A percentile compares a stretch with the other conserved stretches of the same genome.
These are phyloP conservation scores for Crithidia thermophila DNA, from an alignment of 208 protist species.

Conservation along the genomic window DNA sequence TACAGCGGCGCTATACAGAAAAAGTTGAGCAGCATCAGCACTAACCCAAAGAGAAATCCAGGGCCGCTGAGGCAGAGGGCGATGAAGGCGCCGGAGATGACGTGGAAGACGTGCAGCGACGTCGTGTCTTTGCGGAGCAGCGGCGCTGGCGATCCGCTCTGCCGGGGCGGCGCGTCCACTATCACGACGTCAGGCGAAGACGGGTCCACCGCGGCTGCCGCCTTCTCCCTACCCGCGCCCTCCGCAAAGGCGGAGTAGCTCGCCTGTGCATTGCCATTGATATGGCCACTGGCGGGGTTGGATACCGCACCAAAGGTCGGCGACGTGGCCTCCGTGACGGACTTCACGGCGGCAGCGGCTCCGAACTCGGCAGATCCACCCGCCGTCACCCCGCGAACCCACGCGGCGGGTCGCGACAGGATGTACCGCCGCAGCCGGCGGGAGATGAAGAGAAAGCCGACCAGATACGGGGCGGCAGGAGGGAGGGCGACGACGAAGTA, in stretches of 20 bases:
- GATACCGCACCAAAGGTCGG: background rate
- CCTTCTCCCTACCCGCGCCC: too few relatives aligned
- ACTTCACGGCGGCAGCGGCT: background rate
- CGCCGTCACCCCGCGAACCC: background rate
- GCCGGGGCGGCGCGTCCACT: background rate
- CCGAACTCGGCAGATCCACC: background rate
- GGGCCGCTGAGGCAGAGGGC: conserved; percentile 43
- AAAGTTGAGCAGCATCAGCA: conserved; percentile 63
- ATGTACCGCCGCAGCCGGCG: conserved; percentile 20
- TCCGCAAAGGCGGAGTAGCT: too few relatives aligned
- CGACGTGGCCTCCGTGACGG: background rate
- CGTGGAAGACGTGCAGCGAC: conserved; percentile 42
- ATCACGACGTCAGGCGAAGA: background rate
- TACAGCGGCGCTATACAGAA: conserved; percentile 42
- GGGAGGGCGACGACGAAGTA: conserved; percentile 55
- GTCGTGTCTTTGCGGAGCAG: conserved; percentile 3
- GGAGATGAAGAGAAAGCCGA: conserved; percentile 46
- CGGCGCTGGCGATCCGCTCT: background rate
- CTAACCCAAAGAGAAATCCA: conserved; percentile 41
- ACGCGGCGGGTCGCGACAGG: background rate
- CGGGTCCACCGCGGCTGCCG: too few relatives aligned
- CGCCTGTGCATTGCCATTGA: too few relatives aligned
- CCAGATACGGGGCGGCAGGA: conserved; percentile 36
- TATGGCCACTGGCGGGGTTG: too few relatives aligned
- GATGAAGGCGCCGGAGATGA: conserved; percentile 37